Evolutionary conservation across 768 basidiomycete species (phyloP).

Genomic region (Russula foetens): DNA sequence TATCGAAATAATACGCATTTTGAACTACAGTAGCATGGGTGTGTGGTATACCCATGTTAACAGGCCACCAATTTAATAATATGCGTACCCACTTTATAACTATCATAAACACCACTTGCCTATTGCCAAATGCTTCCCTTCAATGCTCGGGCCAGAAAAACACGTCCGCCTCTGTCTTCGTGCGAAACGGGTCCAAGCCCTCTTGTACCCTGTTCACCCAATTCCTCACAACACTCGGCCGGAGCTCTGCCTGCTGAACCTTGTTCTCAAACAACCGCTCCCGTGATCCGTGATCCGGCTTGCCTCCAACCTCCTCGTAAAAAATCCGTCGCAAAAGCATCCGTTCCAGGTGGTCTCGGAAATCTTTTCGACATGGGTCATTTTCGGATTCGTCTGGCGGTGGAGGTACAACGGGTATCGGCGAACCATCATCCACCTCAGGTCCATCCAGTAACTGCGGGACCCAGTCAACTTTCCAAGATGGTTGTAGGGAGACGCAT

Average conservation of each 20-base stretch:
- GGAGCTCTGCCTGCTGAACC: neutral
- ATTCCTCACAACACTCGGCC: neutral
- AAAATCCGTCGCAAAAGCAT: neutral
- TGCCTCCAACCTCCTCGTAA: neutral
- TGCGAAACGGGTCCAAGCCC: neutral
- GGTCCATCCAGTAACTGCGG: neutral
- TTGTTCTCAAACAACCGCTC: slow-evolving; percentile 1
- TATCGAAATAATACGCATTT: no score
- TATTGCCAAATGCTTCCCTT: neutral
- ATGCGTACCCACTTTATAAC: no score
- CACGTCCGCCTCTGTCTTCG: neutral
- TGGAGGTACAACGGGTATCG: neutral
- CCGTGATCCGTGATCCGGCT: neutral
- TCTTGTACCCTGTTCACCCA: neutral
- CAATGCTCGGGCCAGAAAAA: neutral
- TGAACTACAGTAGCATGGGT: no score
- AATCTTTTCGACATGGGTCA: neutral
- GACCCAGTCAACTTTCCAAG: neutral
- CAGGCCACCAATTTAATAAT: no score
- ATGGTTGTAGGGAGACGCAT: neutral
- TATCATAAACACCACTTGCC: no score
- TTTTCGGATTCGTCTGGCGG: neutral
- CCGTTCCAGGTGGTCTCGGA: neutral
- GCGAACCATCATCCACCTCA: neutral
- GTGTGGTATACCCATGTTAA: no score